Conservation (phyloP, 306 rosid species). For the Glycine latifolia region DNA sequence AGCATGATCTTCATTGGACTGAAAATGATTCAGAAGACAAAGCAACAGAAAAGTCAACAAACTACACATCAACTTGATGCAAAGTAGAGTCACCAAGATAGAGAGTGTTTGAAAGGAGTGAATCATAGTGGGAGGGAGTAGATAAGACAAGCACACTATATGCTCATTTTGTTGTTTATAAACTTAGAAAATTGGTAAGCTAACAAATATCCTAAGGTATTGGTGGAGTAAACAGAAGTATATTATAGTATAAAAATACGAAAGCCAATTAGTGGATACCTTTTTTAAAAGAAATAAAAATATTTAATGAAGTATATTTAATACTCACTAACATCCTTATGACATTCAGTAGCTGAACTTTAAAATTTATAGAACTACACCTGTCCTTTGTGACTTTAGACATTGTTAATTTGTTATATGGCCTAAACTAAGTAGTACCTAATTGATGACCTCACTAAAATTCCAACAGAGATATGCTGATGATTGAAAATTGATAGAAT, state of each 20-base stretch:
- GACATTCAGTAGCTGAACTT: neutral
- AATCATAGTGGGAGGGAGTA: neutral
- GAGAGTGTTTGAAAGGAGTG: neutral
- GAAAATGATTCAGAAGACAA: neutral
- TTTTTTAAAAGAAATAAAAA: neutral
- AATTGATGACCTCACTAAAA: slow-evolving; percentile 35
- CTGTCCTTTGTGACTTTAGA: neutral
- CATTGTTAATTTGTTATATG: no score
- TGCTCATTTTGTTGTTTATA: no score
- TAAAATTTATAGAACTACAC: neutral
- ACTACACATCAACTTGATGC: slow-evolving; percentile 32
- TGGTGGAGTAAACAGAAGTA: neutral
- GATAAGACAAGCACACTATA: neutral
- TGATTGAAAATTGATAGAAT: slow-evolving; percentile 9
- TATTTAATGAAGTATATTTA: neutral
- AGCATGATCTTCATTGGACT: neutral
- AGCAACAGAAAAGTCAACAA: slow-evolving; percentile 2
- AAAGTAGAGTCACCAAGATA: slow-evolving; percentile 15
- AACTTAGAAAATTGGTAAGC: no score
- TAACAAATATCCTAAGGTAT: no score
- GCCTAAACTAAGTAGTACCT: neutral
- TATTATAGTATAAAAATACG: neutral
- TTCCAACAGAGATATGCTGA: slow-evolving; percentile 17
- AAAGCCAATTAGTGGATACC: neutral
- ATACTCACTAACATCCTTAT: neutral